Conservation (phyloP, 768 basidiomycete genomes). For the Exidia glandulosa region DNA sequence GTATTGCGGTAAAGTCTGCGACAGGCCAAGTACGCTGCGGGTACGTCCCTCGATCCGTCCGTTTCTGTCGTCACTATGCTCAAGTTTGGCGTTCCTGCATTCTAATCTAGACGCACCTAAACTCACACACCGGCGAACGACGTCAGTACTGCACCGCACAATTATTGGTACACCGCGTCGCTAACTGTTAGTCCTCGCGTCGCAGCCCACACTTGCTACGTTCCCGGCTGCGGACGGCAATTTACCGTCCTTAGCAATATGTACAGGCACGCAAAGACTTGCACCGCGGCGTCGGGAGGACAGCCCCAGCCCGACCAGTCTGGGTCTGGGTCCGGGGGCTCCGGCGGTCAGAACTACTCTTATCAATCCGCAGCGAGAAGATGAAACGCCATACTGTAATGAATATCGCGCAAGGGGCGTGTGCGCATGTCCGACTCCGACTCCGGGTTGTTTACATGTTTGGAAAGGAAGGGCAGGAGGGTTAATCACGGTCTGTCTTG, state of each 20-base stretch:
- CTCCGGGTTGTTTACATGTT: too few species aligned
- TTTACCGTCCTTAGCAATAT: constrained; percentile 1
- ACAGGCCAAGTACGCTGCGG: not conserved
- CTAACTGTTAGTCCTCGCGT: not conserved
- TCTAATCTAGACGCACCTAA: not conserved
- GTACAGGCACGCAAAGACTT: not conserved
- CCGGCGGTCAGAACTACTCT: not conserved
- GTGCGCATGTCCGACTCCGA: too few species aligned
- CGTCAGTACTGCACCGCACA: not conserved
- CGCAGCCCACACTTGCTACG: not conserved
- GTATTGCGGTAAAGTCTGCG: not conserved
- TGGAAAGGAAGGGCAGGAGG: too few species aligned
- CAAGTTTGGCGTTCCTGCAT: too few species aligned
- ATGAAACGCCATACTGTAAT: too few species aligned
- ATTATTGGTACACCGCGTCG: not conserved
- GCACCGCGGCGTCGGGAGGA: not conserved
- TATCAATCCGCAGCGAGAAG: not conserved
- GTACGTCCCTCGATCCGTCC: not conserved
- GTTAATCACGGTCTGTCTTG: too few species aligned
- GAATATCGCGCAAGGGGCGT: too few species aligned
- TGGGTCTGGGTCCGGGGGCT: not conserved
- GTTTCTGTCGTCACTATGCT: not conserved
- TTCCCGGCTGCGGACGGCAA: not conserved
- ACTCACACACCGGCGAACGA: not conserved
- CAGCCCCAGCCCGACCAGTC: not conserved